Base-by-base conservation (phyloP, 2,329 filamentous ascomycete genomes). In the Chaetomium olivaceum region DNA sequence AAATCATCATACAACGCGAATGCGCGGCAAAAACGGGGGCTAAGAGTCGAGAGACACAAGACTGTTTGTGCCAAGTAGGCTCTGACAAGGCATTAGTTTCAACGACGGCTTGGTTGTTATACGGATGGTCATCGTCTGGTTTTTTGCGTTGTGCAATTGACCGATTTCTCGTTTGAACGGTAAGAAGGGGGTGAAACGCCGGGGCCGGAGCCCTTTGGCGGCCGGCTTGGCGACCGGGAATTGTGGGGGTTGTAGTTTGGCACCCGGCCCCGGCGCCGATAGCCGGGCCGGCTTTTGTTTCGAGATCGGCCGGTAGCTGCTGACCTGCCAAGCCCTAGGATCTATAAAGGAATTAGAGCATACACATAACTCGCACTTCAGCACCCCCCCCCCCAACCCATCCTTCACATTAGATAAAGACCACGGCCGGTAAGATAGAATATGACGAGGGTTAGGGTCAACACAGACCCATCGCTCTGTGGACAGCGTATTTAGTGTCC, bases 181-280 rank as follows among this genome's bases (percentile, higher is more conserved):
- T 12, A n/a, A 46, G 19, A 51, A 29, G 27, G 39, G 12, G 51
- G 55, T 39, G 33, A 25, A 39, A 29, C 36, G 19, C n/a, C 33
- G 29, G 52, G 23, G 39, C 14, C 14, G 8, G n/a, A 2, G 6
- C 14, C 21, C 48, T 4, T 19, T 14, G 33, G 48, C 25, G 33
- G 48, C 56, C 62, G 62, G 48, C 56, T 63, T 63, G 62, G 56
- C 62, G 50, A 31, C 56, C 62, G 48, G 46, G 25, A 55, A 33
- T 46, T 55, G 27, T 59, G 56, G 62, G 55, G 48, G 1, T 4
- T 19, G 7, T 21, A 4, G 56, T 63, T 63, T 63, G 23, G 31
- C 23, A 29, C 54, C 58, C 58, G 58, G 33, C 51, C 36, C 36
- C 36, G 51, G 25, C 51, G 8, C 27, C 54, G 43, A n/a, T 5